These are phyloP conservation scores for Phoenix dactylifera DNA, from an alignment of 176 grass and related monocot species.

Conservation along the genomic window DNA sequence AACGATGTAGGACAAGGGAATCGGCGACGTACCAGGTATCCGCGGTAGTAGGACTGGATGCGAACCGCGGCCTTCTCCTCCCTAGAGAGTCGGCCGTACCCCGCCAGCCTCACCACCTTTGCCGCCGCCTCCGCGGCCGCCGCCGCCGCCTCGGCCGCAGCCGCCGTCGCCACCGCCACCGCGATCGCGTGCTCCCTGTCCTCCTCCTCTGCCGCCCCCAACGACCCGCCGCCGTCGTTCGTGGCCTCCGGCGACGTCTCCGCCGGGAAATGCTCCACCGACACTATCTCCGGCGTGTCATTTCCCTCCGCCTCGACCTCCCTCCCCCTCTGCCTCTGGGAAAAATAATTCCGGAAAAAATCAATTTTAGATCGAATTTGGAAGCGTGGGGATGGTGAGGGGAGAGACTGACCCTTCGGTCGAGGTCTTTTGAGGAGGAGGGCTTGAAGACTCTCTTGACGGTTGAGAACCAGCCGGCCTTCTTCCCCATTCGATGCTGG, in stretches of 20 bases:
- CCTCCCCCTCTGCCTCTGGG: not conserved
- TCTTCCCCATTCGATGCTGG: conserved; percentile 51
- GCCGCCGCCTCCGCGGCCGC: conserved; percentile 43
- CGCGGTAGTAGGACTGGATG: conserved; percentile 76
- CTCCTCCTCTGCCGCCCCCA: not conserved
- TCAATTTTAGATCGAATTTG: too few relatives aligned
- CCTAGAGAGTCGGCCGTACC: conserved; percentile 24
- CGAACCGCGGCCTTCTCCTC: conserved; percentile 59
- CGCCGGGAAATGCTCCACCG: conserved; percentile 59
- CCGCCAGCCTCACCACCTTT: conserved; percentile 48
- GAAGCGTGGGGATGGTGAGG: not conserved
- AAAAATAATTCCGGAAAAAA: not conserved
- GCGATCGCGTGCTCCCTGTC: conserved; percentile 12
- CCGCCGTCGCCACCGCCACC: conserved; percentile 23
- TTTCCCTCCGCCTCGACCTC: conserved; percentile 12
- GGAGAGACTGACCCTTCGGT: conserved; percentile 6
- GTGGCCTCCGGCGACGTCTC: conserved; percentile 46
- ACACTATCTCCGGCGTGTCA: conserved; percentile 48
- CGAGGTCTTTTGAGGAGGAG: conserved; percentile 26
- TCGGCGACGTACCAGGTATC: conserved; percentile 42
- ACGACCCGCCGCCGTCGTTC: conserved; percentile 23
- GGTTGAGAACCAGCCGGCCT: conserved; percentile 53
- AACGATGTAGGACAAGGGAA: too few relatives aligned
- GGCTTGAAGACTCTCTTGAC: conserved; percentile 62
- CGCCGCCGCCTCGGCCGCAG: conserved; percentile 30